These are phyloP conservation scores for Phytophthora ohioensis DNA, from an alignment of 352 stramenopile genomes.

Conservation along the genomic window DNA sequence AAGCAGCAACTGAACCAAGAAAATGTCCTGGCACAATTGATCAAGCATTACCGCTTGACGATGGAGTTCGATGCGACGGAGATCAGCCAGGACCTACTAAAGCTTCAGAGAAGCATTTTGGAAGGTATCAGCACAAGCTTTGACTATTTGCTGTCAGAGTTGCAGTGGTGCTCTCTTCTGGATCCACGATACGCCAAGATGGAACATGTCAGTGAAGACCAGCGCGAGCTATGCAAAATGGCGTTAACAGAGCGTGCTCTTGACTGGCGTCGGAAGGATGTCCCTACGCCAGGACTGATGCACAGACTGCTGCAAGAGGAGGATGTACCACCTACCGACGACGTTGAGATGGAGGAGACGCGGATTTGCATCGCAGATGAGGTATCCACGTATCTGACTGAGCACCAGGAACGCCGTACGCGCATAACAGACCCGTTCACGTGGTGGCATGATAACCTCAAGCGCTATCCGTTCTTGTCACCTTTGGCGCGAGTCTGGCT, in stretches of 20 bases:
- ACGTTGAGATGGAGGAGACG: constrained; percentile 9
- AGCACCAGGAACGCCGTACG: background rate
- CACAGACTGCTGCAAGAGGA: constrained; percentile 12
- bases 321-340: background rate
- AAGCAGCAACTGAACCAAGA: constrained; percentile 14
- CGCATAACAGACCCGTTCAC: constrained; percentile 13
- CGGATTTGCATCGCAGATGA: constrained; percentile 14
- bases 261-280: constrained; percentile 4
- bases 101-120: constrained; percentile 9
- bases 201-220: constrained; percentile 51
- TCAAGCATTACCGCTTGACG: constrained; percentile 15
- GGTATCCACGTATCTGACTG: constrained; percentile 3
- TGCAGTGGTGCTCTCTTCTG: constrained; percentile 53
- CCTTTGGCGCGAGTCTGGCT: constrained; percentile 23
- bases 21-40: constrained; percentile 4
- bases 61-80: constrained; percentile 19
- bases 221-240: constrained; percentile 34
- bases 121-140: constrained; percentile 25
- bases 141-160: constrained; percentile 20
- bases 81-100: constrained; percentile 12
- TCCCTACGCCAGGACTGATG: constrained; percentile 12
- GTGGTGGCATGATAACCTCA: constrained; percentile 13
- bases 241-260: constrained; percentile 2
- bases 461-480: constrained; percentile 16
- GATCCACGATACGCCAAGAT: constrained; percentile 58